Base-by-base conservation (phyloP, 176 grass and related monocot genomes). In the Oryza glumipatula region DNA sequence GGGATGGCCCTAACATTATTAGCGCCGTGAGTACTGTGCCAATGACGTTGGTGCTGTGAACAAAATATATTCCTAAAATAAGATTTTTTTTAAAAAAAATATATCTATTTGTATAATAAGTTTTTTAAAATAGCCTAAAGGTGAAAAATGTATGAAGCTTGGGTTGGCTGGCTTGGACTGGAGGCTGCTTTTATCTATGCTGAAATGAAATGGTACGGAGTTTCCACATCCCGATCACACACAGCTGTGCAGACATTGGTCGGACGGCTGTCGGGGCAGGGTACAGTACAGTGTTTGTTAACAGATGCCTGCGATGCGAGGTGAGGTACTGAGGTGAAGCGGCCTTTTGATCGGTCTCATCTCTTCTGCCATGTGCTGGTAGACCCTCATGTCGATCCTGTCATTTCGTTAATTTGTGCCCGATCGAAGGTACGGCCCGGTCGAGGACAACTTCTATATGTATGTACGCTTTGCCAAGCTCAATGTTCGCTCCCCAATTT, bases 201-300 rank as follows among this genome's bases (percentile, higher is more conserved):
- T 78, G 84, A 86, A 82, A 89, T 5, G 47, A 49, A 15, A 49
- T 44, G 43, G 43, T 92, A 88, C 36, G 45, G 76, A 32, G 79
- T 83, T 79, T 52, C 70, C 64, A 70, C 73, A 86, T 74, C 76
- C 84, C 39, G 45, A 86, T 89, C 80, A 86, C 89, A 91, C 49
- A 52, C 49, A 16, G 85, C 84, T 92, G 86, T 89, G 73, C 84
- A 94, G 82, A 44, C 75, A 51, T 89, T 89, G 87, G 92, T 92
- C 84, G 89, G 87, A 94, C 51, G 73, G 81, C 73, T 92, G 89
- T 92, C 92, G 77, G 87, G 78, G 49, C 33, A 65, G n/a, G 83
- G 76, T 83, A 87, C 88, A 83, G 76, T 83, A 83, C 88, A 83
- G 84, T 91, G 84, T 93, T 75, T 76, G 78, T 90, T 90, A 86